These are phyloP conservation scores for Paraphaeosphaeria sporulosa DNA, from an alignment of 2,329 filamentous ascomycete species.

Conservation along the genomic window DNA sequence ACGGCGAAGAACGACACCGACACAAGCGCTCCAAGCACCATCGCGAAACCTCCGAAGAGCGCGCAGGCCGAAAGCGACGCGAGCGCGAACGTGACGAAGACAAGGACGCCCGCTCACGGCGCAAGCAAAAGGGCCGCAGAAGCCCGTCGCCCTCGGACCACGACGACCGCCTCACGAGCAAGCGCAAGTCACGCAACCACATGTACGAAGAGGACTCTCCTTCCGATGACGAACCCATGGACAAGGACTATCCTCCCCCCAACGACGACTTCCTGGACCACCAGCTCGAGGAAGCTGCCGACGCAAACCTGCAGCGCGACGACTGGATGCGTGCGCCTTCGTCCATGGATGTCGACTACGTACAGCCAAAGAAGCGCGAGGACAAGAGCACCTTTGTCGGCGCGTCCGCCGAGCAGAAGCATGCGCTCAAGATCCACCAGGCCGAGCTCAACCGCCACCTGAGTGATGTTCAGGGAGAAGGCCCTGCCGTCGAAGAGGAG, in stretches of 20 bases:
- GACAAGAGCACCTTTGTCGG: constrained; percentile 53
- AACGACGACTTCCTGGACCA: constrained; percentile 55
- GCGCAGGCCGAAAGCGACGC: constrained; percentile 55
- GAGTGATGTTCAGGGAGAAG: constrained; percentile 60
- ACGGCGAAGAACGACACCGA: constrained; percentile 62
- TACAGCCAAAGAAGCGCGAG: constrained; percentile 66
- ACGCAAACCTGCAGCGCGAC: constrained; percentile 69
- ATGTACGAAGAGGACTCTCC: constrained; percentile 43
- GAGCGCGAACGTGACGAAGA: constrained; percentile 48
- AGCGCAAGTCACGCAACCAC: constrained; percentile 44
- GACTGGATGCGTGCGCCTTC: constrained; percentile 95
- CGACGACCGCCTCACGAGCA: constrained; percentile 42
- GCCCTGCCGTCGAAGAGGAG: constrained; percentile 47
- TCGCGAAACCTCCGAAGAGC: constrained; percentile 48
- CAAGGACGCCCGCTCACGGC: constrained; percentile 46
- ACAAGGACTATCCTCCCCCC: constrained; percentile 55
- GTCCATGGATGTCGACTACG: constrained; percentile 82
- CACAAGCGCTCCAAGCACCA: constrained; percentile 71
- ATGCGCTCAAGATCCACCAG: constrained; percentile 76
- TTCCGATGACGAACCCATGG: constrained; percentile 43
- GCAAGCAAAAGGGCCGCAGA: constrained; percentile 38
- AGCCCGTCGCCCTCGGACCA: constrained; percentile 39
- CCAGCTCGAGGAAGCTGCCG: constrained; percentile 47
- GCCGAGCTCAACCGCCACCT: constrained; percentile 82
- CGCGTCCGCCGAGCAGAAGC: constrained; percentile 62